Conservation (phyloP, 805 yeast genomes). For the Saccharomyces eubayanus region DNA sequence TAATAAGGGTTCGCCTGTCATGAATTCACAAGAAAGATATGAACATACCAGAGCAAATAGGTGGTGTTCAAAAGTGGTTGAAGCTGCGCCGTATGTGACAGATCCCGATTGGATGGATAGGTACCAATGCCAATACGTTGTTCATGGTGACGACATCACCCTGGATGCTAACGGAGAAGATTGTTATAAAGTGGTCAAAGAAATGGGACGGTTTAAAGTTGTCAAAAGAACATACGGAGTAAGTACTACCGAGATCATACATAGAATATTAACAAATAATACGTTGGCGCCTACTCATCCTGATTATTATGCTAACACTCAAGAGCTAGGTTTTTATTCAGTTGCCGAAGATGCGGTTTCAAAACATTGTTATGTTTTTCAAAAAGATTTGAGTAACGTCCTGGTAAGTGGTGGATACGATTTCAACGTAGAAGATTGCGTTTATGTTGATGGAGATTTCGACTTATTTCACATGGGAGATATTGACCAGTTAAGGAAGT, state of each 20-base stretch:
- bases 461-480: constrained; percentile 94
- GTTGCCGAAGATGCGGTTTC: constrained; percentile 52
- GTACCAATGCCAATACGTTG: constrained; percentile 78
- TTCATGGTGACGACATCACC: constrained; percentile 96
- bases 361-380: constrained; percentile 50
- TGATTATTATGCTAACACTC: constrained; percentile 8
- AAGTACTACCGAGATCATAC: constrained; percentile 90
- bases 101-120: constrained; percentile 63
- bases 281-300: constrained; percentile 1
- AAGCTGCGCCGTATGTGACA: constrained; percentile 89
- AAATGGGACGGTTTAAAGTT: constrained; percentile 76
- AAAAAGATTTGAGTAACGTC: constrained; percentile 32
- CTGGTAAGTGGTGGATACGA: constrained; percentile 14
- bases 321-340: constrained; percentile 43
- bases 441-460: constrained; percentile 64
- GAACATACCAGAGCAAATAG: constrained; percentile 84
- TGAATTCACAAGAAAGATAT: constrained; percentile 71
- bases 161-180: constrained; percentile 94
- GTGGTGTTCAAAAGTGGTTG: constrained; percentile 70
- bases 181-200: constrained; percentile 78
- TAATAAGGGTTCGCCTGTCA: constrained; percentile 94
- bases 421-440: background rate
- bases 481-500: constrained; percentile 56
- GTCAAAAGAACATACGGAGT: constrained; percentile 92
- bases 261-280: constrained; percentile 56